Percentiles rank a stretch among this genome's conserved stretches.
Evolutionary conservation across 1,284 basidiomycete species (phyloP).

Genomic region (Apiotrichum gracile): DNA sequence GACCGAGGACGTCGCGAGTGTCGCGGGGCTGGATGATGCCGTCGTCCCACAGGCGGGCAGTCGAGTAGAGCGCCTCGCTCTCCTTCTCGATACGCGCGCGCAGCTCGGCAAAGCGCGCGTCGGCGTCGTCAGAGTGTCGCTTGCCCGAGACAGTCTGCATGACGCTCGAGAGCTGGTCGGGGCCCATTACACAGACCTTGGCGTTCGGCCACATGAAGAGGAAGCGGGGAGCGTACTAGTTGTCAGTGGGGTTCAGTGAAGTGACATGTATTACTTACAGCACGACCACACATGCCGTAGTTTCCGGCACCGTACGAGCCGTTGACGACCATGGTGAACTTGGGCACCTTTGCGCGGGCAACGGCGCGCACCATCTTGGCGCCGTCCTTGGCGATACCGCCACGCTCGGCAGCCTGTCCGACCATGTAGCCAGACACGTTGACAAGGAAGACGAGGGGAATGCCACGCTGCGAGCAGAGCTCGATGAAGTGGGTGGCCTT

Average conservation of each 20-base stretch:
- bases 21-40: conserved; percentile 89
- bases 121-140: conserved; percentile 19
- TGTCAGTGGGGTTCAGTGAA: background rate
- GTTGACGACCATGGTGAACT: conserved; percentile 89
- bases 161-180: conserved; percentile 82
- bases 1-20: conserved; percentile 77
- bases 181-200: conserved; percentile 94
- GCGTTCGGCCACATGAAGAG: conserved; percentile 98
- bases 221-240: conserved; percentile 85
- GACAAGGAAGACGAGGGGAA: conserved; percentile 86
- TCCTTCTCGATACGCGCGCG: conserved; percentile 79
- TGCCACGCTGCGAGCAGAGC: conserved; percentile 82
- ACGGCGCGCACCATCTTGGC: conserved; percentile 98
- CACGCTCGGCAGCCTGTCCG: conserved; percentile 83
- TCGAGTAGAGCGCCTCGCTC: conserved; percentile 77
- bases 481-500: conserved; percentile 95
- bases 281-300: conserved; percentile 86
- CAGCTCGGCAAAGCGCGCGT: conserved; percentile 47
- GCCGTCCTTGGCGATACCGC: conserved; percentile 95
- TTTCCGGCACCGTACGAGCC: conserved; percentile 87
- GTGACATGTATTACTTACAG: conserved; percentile 55
- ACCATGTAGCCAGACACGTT: conserved; percentile 94
- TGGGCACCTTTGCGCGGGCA: conserved; percentile 88
- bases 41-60: conserved; percentile 88
- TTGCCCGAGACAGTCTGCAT: conserved; percentile 67